Conservation (phyloP, 2,329 filamentous ascomycete species). For the Colletotrichum tropicale region DNA sequence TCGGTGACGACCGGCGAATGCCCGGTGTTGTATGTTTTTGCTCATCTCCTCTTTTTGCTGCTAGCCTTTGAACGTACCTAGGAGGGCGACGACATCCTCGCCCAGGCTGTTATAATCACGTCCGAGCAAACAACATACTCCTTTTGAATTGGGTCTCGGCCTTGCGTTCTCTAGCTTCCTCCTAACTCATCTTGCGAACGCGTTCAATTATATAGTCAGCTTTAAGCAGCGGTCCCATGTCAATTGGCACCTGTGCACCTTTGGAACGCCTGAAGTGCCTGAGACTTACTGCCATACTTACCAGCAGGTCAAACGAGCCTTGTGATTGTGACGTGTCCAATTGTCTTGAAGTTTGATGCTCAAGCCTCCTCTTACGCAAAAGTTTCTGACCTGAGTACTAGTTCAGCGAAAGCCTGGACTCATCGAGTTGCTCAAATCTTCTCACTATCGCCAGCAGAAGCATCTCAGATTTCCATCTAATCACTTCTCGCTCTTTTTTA, state of each 20-base stretch:
- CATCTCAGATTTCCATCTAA: neutral
- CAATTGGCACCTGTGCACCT: neutral
- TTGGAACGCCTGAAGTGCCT: neutral
- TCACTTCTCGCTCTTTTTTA: conserved; percentile 28
- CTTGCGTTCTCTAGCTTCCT: neutral
- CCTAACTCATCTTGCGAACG: neutral
- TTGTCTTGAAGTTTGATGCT: neutral
- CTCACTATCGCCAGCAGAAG: neutral
- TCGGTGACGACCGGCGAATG: neutral
- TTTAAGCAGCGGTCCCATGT: neutral
- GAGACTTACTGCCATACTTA: neutral
- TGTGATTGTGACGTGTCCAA: neutral
- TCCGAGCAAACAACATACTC: neutral
- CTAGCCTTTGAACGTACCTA: neutral
- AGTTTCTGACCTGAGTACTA: neutral
- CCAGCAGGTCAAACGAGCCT: neutral
- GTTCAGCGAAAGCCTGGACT: neutral
- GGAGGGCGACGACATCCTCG: neutral
- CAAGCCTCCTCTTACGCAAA: neutral
- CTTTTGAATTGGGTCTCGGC: neutral
- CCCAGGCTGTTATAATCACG: neutral
- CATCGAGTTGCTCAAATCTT: neutral
- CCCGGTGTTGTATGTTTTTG: neutral
- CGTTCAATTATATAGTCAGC: neutral
- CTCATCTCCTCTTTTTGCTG: neutral